These are phyloP conservation scores for Amylocarpus encephaloides DNA, from an alignment of 2,329 filamentous ascomycete species.

Conservation along the genomic window DNA sequence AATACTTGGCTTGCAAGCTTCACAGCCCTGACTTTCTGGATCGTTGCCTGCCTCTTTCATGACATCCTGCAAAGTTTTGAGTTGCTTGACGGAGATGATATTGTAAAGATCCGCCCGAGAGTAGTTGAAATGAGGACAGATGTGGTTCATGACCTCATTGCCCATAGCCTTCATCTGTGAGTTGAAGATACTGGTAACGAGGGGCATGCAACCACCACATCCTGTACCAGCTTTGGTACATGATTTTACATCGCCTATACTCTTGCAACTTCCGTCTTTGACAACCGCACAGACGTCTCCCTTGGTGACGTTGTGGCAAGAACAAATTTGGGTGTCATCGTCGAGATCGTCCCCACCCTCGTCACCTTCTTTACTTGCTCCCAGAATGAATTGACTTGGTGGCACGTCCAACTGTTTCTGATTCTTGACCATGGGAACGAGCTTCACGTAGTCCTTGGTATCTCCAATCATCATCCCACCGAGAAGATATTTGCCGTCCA, in stretches of 20 bases:
- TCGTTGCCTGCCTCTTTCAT: conserved; percentile 75
- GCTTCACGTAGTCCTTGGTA: conserved; percentile 81
- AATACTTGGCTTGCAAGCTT: conserved; percentile 78
- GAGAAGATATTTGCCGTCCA: conserved; percentile 82
- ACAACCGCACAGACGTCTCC: conserved; percentile 66
- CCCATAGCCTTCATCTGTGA: conserved; percentile 80
- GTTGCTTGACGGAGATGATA: conserved; percentile 74
- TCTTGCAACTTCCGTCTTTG: conserved; percentile 75
- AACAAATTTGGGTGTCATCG: conserved; percentile 85
- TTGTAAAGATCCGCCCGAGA: conserved; percentile 86
- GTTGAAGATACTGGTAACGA: conserved; percentile 87
- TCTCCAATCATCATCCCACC: conserved; percentile 99
- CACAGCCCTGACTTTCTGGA: conserved; percentile 68
- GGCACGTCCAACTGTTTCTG: conserved; percentile 70
- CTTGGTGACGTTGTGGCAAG: conserved; percentile 88
- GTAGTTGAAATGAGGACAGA: conserved; percentile 79
- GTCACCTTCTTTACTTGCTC: conserved; percentile 65
- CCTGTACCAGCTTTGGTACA: conserved; percentile 91
- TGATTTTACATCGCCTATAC: conserved; percentile 74
- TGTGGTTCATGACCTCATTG: conserved; percentile 76
- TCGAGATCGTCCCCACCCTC: conserved; percentile 70
- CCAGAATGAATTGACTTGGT: conserved; percentile 77
- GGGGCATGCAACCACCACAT: conserved; percentile 83
- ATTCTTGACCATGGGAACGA: conserved; percentile 80
- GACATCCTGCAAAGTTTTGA: conserved; percentile 65